Percentiles rank a stretch among this genome's conserved stretches.
Conservation (phyloP, 2,329 filamentous ascomycete genomes). For the Penicillium digitatum region DNA sequence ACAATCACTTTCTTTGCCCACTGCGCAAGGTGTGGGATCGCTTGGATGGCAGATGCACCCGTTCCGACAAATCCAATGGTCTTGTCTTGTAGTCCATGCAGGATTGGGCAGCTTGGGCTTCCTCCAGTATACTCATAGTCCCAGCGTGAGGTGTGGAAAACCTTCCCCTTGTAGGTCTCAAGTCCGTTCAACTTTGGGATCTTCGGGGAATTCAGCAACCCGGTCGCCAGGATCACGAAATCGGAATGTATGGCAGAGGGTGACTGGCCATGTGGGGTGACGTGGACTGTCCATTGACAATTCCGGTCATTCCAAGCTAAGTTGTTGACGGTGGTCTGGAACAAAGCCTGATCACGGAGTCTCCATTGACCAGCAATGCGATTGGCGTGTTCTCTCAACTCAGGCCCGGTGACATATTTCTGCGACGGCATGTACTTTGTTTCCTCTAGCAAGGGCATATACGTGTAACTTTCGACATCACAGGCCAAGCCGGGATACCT, state of each 20-base stretch:
- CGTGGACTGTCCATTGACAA: constrained; percentile 32
- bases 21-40: constrained; percentile 39
- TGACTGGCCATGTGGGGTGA: constrained; percentile 17
- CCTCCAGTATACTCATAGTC: constrained; percentile 38
- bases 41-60: constrained; percentile 44
- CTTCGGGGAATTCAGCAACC: constrained; percentile 18
- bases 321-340: constrained; percentile 45
- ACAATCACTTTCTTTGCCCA: constrained; percentile 34
- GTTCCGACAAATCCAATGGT: constrained; percentile 45
- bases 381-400: constrained; percentile 48
- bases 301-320: constrained; percentile 48
- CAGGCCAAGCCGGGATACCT: constrained; percentile 50
- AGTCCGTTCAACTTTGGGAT: constrained; percentile 22
- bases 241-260: constrained; percentile 30
- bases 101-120: constrained; percentile 31
- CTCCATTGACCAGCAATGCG: constrained; percentile 45
- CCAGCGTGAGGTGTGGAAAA: constrained; percentile 28
- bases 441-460: constrained; percentile 59
- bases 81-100: constrained; percentile 45
- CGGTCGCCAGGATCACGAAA: constrained; percentile 40
- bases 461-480: constrained; percentile 59
- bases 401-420: constrained; percentile 45
- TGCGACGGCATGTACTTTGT: constrained; percentile 56
- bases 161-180: constrained; percentile 18
- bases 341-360: constrained; percentile 44